Conservation (phyloP, 2,329 filamentous ascomycete genomes). For the Cyanodermella asteris region DNA sequence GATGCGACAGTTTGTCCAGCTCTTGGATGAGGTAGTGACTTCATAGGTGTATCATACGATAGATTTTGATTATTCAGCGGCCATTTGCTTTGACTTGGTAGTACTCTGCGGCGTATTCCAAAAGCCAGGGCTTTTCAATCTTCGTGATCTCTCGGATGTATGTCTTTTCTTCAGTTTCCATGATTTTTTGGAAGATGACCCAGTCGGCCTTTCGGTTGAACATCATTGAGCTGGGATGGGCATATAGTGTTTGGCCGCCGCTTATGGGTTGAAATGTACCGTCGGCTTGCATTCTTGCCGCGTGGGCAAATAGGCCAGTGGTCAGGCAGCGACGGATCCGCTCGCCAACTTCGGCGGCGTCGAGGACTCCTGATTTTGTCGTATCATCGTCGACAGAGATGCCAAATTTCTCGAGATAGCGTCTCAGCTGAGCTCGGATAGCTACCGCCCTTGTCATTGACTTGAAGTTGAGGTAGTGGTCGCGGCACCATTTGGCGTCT, state of each 20-base stretch:
- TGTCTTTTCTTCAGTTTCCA: constrained; percentile 72
- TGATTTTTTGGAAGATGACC: constrained; percentile 85
- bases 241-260: constrained; percentile 55
- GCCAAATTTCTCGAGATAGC: constrained; percentile 70
- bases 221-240: constrained; percentile 81
- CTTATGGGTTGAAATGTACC: constrained; percentile 75
- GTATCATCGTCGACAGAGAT: constrained; percentile 47
- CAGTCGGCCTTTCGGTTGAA: constrained; percentile 94
- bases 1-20: constrained; percentile 6
- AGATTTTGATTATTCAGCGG: too few species aligned
- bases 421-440: constrained; percentile 65
- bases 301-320: constrained; percentile 79
- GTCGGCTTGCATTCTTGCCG: constrained; percentile 81
- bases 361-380: too few species aligned
- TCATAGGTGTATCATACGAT: too few species aligned
- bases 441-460: constrained; percentile 61
- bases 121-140: constrained; percentile 78
- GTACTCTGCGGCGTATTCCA: constrained; percentile 71
- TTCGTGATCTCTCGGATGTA: constrained; percentile 85
- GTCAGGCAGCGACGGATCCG: constrained; percentile 69
- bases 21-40: constrained; percentile 7
- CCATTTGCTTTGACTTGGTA: constrained; percentile 45
- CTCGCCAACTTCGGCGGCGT: constrained; percentile 35
- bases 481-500: constrained; percentile 66
- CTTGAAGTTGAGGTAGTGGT: constrained; percentile 74